Conservation (phyloP, 169 alveolate genomes). For the Plasmodium knowlesi region DNA sequence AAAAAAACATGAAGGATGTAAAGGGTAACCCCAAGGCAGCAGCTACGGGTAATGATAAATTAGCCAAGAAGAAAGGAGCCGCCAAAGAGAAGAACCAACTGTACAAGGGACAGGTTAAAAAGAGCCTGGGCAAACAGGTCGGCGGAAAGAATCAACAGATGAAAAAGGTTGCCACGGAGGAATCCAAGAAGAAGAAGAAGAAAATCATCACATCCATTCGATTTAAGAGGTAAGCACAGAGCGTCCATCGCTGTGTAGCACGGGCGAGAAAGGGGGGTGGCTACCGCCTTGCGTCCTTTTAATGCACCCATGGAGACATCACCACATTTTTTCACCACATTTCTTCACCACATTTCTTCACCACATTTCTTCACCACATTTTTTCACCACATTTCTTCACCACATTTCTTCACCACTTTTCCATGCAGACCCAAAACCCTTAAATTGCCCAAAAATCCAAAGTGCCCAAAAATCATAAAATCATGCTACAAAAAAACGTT, state of each 20-base stretch:
- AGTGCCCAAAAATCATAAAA: conserved; percentile 85
- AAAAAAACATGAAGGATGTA: background rate
- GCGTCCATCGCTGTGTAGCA: background rate
- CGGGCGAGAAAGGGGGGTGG: background rate
- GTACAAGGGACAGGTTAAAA: conserved; percentile 15
- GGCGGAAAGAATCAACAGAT: background rate
- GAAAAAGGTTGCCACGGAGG: background rate
- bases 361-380: background rate
- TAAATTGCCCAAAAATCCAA: conserved; percentile 90
- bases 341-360: background rate
- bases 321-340: background rate
- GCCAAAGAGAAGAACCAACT: background rate
- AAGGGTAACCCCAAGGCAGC: background rate
- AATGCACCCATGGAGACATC: background rate
- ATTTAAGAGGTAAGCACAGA: conserved; percentile 2
- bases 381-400: background rate
- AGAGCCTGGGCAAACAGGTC: background rate
- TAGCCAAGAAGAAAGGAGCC: conserved; percentile 2
- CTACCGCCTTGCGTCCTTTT: background rate
- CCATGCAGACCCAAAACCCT: conserved; percentile 82
- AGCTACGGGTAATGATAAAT: background rate
- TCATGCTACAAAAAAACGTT: conserved; percentile 86
- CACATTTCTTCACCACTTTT: background rate
- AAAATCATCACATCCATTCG: conserved; percentile 31
- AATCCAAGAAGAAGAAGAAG: background rate